Percentiles rank a stretch among this genome's conserved stretches.
These are phyloP conservation scores for Chenopodium suecicum DNA, from an alignment of 148 eudicot genomes.

Conservation along the genomic window DNA sequence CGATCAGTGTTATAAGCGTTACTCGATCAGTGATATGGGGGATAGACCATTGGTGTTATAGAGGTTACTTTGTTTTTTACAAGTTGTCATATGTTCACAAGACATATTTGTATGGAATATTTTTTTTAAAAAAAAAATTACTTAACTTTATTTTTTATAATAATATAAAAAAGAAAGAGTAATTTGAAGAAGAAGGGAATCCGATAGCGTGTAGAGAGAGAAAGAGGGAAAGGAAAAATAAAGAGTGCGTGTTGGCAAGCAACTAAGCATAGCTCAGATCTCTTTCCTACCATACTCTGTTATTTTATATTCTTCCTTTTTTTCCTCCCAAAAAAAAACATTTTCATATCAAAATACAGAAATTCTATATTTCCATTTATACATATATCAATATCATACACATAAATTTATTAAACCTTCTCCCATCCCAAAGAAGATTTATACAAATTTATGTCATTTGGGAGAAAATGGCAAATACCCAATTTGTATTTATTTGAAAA, in stretches of 20 bases:
- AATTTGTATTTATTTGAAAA: slow-evolving; percentile 2
- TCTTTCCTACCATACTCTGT: background rate
- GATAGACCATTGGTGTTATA: too few relatives aligned
- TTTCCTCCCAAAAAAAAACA: background rate
- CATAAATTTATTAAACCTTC: background rate
- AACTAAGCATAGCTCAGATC: background rate
- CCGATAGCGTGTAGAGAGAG: slow-evolving; percentile 11
- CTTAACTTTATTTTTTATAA: background rate
- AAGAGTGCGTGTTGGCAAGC: slow-evolving; percentile 19
- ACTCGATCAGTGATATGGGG: too few relatives aligned
- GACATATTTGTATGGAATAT: too few relatives aligned
- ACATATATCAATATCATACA: background rate
- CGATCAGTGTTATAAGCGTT: too few relatives aligned
- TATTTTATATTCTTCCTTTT: too few relatives aligned
- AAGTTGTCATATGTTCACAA: too few relatives aligned
- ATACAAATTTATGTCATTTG: background rate
- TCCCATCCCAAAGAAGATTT: slow-evolving; percentile 8
- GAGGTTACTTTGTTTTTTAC: too few relatives aligned
- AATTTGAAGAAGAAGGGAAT: background rate
- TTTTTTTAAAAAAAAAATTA: too few relatives aligned
- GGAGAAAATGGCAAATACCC: background rate
- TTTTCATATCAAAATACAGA: background rate
- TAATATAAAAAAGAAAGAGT: background rate
- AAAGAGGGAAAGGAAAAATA: background rate
- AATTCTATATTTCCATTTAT: background rate